Base-by-base conservation (phyloP, 257 asterid species). In the Capsicum chinense region DNA sequence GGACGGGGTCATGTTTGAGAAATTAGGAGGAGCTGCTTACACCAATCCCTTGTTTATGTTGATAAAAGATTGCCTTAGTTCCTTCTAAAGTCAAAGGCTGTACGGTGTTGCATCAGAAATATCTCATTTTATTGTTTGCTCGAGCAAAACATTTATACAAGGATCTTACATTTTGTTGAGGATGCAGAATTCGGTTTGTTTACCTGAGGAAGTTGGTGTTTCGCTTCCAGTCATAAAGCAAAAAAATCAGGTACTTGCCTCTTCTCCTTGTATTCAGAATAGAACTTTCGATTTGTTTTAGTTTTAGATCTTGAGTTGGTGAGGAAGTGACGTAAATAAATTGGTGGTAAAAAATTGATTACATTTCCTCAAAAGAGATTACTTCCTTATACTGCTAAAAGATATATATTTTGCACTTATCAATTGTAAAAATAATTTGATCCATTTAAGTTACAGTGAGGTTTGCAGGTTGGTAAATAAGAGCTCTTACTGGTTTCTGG, bases 1-100 rank as follows among this genome's bases (percentile, higher is more conserved):
- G 97, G 98, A 95, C 7, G 93, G 98, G 8, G 90, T 90, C 83
- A 87, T 92, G 90, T 85, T 94, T 85, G 91, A 94, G 87, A 90
- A 87, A 83, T 87, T 90, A 33, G 94, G 90, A 48, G 93, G 94
- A 87, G 87, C 87, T 37, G 88, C 94, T 73, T 85, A 84, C 63
- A 88, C 88, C 87, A 88, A 78, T 68, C 84, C 87, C 42, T 81
- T 93, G 71, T 73, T 94, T 56, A 86, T 86, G 81, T 56, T 90
- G 85, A 79, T 95, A 60, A 94, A 85, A 85, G 92, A 90, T 83
- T 90, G 57, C 87, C 85, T 94, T 70, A 87, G 93, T 52, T 90
- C 95, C 70, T 86, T 92, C 57, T 90, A 79, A 87, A 84, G 42
- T 16, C 54, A 5, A 14, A 3, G 12, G 10, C 9, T 84, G 62